These are phyloP conservation scores for Pholiota conissans DNA, from an alignment of 768 basidiomycete genomes.

Conservation along the genomic window DNA sequence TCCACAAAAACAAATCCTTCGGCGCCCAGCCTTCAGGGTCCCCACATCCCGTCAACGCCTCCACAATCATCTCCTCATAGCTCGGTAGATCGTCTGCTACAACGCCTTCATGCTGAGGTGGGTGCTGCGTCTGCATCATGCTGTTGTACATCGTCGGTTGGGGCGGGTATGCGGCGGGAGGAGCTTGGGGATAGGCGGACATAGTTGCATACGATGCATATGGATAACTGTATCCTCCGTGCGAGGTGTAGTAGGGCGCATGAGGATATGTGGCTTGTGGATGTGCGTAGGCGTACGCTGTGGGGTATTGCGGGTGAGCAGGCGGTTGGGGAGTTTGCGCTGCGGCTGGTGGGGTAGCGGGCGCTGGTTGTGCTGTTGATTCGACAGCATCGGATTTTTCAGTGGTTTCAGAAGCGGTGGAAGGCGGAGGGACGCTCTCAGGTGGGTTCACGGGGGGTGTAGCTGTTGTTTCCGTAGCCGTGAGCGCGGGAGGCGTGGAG, in stretches of 20 bases:
- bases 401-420: not conserved
- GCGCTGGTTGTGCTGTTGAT: not conserved
- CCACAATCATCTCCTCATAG: constrained; percentile 91
- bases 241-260: constrained; percentile 60
- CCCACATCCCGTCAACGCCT: constrained; percentile 64
- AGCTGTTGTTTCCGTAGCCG: not conserved
- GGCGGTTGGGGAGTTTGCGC: constrained; percentile 9
- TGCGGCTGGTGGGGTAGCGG: not conserved
- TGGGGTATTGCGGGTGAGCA: constrained; percentile 38
- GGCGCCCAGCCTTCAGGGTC: constrained; percentile 80
- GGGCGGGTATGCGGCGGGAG: constrained; percentile 24
- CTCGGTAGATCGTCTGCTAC: constrained; percentile 65
- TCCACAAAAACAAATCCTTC: constrained; percentile 83
- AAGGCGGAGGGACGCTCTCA: not conserved
- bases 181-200: constrained; percentile 35
- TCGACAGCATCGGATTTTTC: not conserved
- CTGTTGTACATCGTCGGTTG: constrained; percentile 19
- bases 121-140: constrained; percentile 18
- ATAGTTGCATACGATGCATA: constrained; percentile 42
- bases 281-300: constrained; percentile 52
- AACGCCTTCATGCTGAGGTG: constrained; percentile 25
- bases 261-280: constrained; percentile 62
- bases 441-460: not conserved
- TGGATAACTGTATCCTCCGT: constrained; percentile 45
- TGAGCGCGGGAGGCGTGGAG: constrained; percentile 9